Evolutionary conservation across 495 filamentous ascomycete genomes (phyloP), one percentile per base, ranked within the genome.

Genomic region (Penicillium flavigenum): DNA sequence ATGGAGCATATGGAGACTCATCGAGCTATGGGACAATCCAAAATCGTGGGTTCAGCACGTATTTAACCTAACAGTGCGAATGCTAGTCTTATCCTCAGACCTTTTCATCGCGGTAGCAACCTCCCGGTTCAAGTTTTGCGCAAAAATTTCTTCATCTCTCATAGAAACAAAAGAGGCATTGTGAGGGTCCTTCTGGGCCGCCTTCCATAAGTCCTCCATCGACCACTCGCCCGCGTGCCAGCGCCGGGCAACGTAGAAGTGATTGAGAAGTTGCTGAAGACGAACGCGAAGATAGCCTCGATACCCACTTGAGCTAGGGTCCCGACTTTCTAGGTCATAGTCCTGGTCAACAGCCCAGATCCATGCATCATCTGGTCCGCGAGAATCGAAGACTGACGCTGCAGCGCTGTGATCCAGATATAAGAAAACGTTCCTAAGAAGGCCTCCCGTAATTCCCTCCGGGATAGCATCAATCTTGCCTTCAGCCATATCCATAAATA

Each of bases 261-360:
- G 20, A 42, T 54, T 16, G 24, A 54, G 29, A 54, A 54, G 27
- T 29, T 46, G 51, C 42, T 54, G 51, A 7, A 54, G 51, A 34
- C 51, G 51, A 46, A 54, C 42, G 27, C 42, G 27, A 16, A 54
- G 26, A 22, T 26, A 54, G 17, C 51, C 51, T 54, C 47, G 24
- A 19, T 54, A 54, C 20, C 51, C 42, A 20, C 42, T 54, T 8
- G 48, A 38, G 31, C 19, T 12, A 20, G 20, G 2, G 41, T 36
- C 20, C 17, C n/a, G n/a, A 19, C 22, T 46, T 17, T 54, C 10
- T 36, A 4, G 26, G 9, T 31, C 51, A 10, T 32, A 54, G 39
- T 46, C 51, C 2, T 31, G 51, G 24, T 54, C 51, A 19, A 54
- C 17, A 24, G 51, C 42, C 51, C 51, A 54, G 51, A 54, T 54